phyloP scores from a whole-genome alignment of 148 eudicot genomes.

The Rheum nobile region DNA sequence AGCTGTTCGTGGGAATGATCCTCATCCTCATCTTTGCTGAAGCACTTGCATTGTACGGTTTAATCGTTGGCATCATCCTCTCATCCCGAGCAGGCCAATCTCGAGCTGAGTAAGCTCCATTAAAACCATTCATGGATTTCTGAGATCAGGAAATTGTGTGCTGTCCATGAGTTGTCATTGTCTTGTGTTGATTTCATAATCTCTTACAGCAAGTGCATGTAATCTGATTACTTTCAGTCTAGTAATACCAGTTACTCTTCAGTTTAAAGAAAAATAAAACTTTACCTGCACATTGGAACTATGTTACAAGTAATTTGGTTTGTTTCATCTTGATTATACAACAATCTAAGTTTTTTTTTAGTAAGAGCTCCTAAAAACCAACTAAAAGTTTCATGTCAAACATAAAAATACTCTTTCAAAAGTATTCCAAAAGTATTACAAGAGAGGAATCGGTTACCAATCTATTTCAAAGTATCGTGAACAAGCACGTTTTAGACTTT shows the following conservation, averaged over 20 bases:
- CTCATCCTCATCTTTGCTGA: conserved; percentile 17
- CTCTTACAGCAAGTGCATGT: neutral
- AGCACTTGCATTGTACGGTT: conserved; percentile 17
- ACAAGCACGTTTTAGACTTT: neutral
- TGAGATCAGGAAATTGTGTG: neutral
- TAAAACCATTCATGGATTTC: neutral
- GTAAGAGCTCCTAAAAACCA: no score
- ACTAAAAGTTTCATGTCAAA: no score
- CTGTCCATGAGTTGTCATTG: neutral
- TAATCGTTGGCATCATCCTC: conserved; percentile 16
- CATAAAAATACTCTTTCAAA: no score
- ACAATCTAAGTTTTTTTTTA: no score
- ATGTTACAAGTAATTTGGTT: no score
- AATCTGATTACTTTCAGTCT: neutral
- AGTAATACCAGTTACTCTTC: neutral
- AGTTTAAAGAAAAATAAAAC: neutral
- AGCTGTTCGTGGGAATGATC: conserved; percentile 19
- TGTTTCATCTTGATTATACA: no score
- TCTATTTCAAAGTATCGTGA: neutral
- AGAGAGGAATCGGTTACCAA: neutral
- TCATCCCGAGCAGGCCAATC: conserved; percentile 18
- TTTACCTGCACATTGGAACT: no score
- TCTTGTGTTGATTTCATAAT: neutral
- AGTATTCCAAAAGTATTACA: no score
- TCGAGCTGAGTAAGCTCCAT: conserved; percentile 10